Base-by-base conservation (phyloP, 148 eudicot genomes). In the Cornus kousa region DNA sequence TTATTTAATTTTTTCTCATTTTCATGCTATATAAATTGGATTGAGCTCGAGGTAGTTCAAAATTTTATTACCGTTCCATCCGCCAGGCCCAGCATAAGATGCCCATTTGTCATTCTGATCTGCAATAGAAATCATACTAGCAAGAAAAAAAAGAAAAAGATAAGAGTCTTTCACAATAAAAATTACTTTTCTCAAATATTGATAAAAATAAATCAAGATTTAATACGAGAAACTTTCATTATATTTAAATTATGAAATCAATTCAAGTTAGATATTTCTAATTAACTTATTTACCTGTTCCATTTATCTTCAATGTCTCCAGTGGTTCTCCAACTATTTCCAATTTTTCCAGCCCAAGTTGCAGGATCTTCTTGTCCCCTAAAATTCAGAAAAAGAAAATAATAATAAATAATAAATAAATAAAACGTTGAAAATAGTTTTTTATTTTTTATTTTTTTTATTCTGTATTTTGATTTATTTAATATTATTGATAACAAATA, bases 271-370 rank as follows among this genome's bases (percentile, higher is more conserved):
- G 11, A 4, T 7, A 4, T 43, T 43, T 9, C 17, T 48, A 10
- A 23, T 50, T 9, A 16, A 33, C 28, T 32, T 23, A 40, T 17
- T 77, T 83, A 92, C 98, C 91, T 90, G 2, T 82, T 68, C 98
- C 98, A 95, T 4, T 81, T 84, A 80, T 95, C 98, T 1, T 20
- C 2, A 46, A 95, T 95, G 82, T 95, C 98, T 28, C 82, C 89
- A 1, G 96, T 95, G 59, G 98, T 95, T 85, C 98, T 90, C 98
- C 98, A 95, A 80, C 98, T 95, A 75, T 95, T 91, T 66, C 93
- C 97, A 55, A 91, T 9, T 5, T 68, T 28, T 66, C 77, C 65
- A 0, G 88, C 98, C 98, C 98, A 95, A 12, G 87, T 86, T 66
- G 98, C 94, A 10, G 97, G 97, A 83, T 95, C 87, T 53, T 90